phyloP scores from a whole-genome alignment of 495 filamentous ascomycete genomes.

The Echria macrotheca region DNA sequence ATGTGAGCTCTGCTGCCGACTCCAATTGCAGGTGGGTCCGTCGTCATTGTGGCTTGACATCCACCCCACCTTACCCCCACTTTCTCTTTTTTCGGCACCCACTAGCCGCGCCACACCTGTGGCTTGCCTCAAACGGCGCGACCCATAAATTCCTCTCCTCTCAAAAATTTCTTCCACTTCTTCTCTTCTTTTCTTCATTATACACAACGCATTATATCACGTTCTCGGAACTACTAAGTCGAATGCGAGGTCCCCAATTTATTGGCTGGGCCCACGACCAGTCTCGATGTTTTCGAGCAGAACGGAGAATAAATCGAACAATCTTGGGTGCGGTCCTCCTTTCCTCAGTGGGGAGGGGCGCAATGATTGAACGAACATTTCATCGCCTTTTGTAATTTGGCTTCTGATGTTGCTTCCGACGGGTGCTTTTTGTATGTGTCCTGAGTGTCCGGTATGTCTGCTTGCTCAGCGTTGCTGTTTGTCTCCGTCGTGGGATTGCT shows the following conservation, averaged over 20 bases:
- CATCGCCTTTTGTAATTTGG: not conserved
- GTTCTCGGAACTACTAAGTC: slow-evolving; percentile 42
- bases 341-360: slow-evolving; percentile 42
- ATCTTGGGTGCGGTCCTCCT: slow-evolving; percentile 56
- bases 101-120: too few species aligned
- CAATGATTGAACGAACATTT: slow-evolving; percentile 54
- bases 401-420: not conserved
- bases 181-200: slow-evolving; percentile 31
- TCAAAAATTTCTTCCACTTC: slow-evolving; percentile 17
- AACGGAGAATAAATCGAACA: slow-evolving; percentile 50
- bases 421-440: not conserved
- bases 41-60: too few species aligned
- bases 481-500: too few species aligned
- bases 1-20: too few species aligned
- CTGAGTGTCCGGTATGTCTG: too few species aligned
- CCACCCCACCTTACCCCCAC: too few species aligned
- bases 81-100: too few species aligned
- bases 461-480: not conserved
- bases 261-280: slow-evolving; percentile 40
- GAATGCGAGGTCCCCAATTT: slow-evolving; percentile 37
- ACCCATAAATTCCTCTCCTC: slow-evolving; percentile 20
- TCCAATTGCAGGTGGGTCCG: too few species aligned
- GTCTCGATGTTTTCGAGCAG: slow-evolving; percentile 41
- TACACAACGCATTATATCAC: slow-evolving; percentile 49
- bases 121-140: too few species aligned